Conservation (phyloP, 1,284 basidiomycete genomes). For the Vanrija sp. region DNA sequence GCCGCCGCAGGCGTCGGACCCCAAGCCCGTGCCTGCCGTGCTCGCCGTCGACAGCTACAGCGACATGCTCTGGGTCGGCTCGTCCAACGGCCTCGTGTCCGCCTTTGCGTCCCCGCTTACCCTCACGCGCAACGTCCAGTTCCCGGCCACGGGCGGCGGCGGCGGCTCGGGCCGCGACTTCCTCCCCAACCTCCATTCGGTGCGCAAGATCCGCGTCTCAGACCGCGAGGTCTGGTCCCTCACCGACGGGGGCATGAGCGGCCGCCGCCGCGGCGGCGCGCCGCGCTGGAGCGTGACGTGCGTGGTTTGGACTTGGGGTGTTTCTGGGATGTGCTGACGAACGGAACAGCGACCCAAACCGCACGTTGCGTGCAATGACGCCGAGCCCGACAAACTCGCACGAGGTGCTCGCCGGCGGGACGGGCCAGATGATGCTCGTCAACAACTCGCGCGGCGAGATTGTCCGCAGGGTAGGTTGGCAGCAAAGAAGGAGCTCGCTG, state of each 20-base stretch:
- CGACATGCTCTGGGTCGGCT: constrained; percentile 84
- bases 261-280: constrained; percentile 46
- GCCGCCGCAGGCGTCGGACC: constrained; percentile 37
- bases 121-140: constrained; percentile 60
- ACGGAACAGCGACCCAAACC: constrained; percentile 33
- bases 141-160: constrained; percentile 54
- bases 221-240: constrained; percentile 64
- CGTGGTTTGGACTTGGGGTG: constrained; percentile 5
- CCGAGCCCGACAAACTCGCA: constrained; percentile 51
- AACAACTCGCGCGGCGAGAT: constrained; percentile 70
- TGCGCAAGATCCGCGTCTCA: constrained; percentile 68
- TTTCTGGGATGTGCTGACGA: neutral
- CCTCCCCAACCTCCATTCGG: constrained; percentile 33
- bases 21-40: constrained; percentile 54
- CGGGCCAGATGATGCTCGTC: constrained; percentile 61
- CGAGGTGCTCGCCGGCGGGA: constrained; percentile 61
- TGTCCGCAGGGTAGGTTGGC: constrained; percentile 56
- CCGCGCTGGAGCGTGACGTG: constrained; percentile 46
- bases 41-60: constrained; percentile 85
- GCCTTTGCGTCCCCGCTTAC: constrained; percentile 63
- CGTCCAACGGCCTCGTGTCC: constrained; percentile 65
- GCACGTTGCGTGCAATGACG: constrained; percentile 45
- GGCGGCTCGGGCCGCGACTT: constrained; percentile 53
- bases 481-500: neutral
- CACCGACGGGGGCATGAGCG: constrained; percentile 46